phyloP scores from a whole-genome alignment of 176 grass and related monocot species.

The Lolium perenne region DNA sequence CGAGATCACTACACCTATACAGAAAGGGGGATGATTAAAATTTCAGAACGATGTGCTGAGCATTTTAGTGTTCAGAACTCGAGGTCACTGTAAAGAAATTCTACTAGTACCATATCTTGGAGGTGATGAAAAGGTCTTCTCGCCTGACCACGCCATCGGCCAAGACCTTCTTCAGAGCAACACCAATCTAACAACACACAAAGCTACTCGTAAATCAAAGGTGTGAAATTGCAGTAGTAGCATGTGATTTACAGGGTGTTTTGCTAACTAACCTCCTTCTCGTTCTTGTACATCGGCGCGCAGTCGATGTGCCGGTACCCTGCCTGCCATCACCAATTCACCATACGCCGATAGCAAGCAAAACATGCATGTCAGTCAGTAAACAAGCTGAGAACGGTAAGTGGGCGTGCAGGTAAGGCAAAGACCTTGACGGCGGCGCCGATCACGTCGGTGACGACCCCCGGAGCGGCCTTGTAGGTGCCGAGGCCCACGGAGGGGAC shows the following conservation, averaged over 20 bases:
- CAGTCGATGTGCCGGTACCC: slow-evolving; percentile 91
- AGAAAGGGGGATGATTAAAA: not conserved
- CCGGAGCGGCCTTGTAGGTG: slow-evolving; percentile 65
- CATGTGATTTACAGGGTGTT: not conserved
- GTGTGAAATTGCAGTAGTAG: not conserved
- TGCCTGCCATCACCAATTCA: slow-evolving; percentile 55
- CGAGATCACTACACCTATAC: slow-evolving; percentile 65
- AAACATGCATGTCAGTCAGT: not conserved
- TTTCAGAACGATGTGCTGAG: too few relatives aligned
- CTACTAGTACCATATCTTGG: slow-evolving; percentile 67
- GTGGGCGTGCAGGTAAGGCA: not conserved
- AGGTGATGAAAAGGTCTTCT: slow-evolving; percentile 77
- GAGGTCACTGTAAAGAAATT: not conserved
- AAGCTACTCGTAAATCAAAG: not conserved
- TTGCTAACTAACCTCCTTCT: slow-evolving; percentile 60
- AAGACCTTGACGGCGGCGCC: slow-evolving; percentile 65
- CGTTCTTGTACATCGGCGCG: slow-evolving; percentile 65
- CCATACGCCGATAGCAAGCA: not conserved
- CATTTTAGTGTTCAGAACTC: not conserved
- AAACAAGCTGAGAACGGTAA: not conserved
- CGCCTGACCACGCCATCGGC: slow-evolving; percentile 66
- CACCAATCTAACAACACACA: slow-evolving; percentile 54
- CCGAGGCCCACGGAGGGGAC: slow-evolving; percentile 82
- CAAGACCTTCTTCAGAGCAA: slow-evolving; percentile 65
- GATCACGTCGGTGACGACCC: slow-evolving; percentile 59